A percentile compares a stretch with the other conserved stretches of the same genome.
Evolutionary conservation across 768 basidiomycete species (phyloP).

Genomic region (Auricularia sp.): DNA sequence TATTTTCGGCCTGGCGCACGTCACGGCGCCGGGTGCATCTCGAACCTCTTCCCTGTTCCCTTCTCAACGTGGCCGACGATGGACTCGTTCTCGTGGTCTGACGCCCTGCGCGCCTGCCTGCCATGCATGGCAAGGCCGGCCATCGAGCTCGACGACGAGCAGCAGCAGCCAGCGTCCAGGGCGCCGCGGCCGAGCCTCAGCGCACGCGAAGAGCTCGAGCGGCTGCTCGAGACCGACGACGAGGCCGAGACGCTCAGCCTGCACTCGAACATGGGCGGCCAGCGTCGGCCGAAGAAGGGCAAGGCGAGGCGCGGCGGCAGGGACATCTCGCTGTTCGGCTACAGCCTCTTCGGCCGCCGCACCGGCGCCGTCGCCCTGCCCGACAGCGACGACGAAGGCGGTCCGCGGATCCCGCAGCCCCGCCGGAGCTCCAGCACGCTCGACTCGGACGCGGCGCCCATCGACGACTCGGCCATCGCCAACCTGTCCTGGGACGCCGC

Average conservation of each 20-base stretch:
- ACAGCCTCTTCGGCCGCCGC: slow-evolving; percentile 52
- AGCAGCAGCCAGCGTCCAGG: slow-evolving; percentile 28
- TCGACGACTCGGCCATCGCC: slow-evolving; percentile 49
- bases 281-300: slow-evolving; percentile 25
- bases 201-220: slow-evolving; percentile 36
- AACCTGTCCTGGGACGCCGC: slow-evolving; percentile 29
- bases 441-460: slow-evolving; percentile 60
- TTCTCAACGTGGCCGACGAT: slow-evolving; percentile 14
- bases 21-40: not conserved
- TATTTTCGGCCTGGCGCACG: not conserved
- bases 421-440: slow-evolving; percentile 34
- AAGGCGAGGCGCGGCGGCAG: slow-evolving; percentile 13
- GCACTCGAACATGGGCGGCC: slow-evolving; percentile 47
- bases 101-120: slow-evolving; percentile 50
- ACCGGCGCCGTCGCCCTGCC: slow-evolving; percentile 41
- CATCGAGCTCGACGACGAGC: slow-evolving; percentile 19
- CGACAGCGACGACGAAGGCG: slow-evolving; percentile 39
- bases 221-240: slow-evolving; percentile 37
- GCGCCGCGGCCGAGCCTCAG: slow-evolving; percentile 10
- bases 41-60: not conserved
- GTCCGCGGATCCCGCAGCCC: slow-evolving; percentile 2
- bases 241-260: slow-evolving; percentile 57
- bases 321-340: slow-evolving; percentile 52
- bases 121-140: slow-evolving; percentile 34
- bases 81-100: slow-evolving; percentile 51